A percentile compares a stretch with the other conserved stretches of the same genome.
phyloP scores from a whole-genome alignment of 352 stramenopile species.

The Globisporangium abappressorium region DNA sequence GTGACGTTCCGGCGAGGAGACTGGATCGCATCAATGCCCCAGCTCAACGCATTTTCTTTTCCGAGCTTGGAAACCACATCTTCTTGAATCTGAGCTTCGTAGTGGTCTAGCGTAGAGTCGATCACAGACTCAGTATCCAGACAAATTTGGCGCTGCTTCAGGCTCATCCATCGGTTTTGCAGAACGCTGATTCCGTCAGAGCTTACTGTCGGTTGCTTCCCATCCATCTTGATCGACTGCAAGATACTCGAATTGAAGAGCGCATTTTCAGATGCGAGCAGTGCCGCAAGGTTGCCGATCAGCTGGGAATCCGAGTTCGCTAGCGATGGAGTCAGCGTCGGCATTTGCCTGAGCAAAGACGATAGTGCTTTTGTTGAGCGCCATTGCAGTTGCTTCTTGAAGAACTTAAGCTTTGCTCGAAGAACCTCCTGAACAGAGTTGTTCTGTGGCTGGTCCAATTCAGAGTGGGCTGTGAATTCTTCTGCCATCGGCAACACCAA shows the following conservation, averaged over 20 bases:
- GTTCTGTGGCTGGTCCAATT: conserved; percentile 67
- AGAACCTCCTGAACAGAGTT: conserved; percentile 59
- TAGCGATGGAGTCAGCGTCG: conserved; percentile 32
- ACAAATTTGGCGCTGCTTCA: conserved; percentile 72
- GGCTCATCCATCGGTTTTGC: conserved; percentile 60
- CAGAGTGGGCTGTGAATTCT: conserved; percentile 26
- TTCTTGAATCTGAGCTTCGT: conserved; percentile 52
- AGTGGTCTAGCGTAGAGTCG: conserved; percentile 64
- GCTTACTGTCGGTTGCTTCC: conserved; percentile 19
- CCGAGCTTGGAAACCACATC: conserved; percentile 69
- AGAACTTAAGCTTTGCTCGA: conserved; percentile 52
- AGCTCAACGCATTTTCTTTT: conserved; percentile 76
- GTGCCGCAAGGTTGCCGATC: conserved; percentile 48
- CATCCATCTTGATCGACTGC: conserved; percentile 16
- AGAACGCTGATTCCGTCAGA: conserved; percentile 31
- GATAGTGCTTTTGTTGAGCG: conserved; percentile 69
- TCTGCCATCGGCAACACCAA: conserved; percentile 43
- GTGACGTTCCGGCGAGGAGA: conserved; percentile 49
- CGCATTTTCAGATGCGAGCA: conserved; percentile 58
- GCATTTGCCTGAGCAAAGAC: conserved; percentile 69
- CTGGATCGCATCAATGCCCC: conserved; percentile 81
- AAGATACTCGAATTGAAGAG: conserved; percentile 23
- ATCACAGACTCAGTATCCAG: conserved; percentile 72
- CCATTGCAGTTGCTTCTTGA: conserved; percentile 83
- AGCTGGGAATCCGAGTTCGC: conserved; percentile 61